A percentile compares a stretch with the other conserved stretches of the same genome.
These are phyloP conservation scores for Strobilomyces dryophilus DNA, from an alignment of 768 basidiomycete genomes.

Conservation along the genomic window DNA sequence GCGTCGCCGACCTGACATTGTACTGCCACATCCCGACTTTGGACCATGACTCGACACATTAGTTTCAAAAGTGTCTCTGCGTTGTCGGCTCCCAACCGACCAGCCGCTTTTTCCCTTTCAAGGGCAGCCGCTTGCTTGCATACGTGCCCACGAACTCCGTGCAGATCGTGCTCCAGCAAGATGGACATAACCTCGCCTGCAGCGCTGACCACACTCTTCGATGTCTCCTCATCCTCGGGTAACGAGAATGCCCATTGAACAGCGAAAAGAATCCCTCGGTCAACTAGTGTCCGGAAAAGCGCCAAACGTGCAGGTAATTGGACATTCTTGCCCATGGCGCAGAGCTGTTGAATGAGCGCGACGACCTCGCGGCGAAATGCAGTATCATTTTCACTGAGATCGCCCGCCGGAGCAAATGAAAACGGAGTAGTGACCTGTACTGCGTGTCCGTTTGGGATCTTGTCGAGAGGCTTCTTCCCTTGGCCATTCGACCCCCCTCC, in stretches of 20 bases:
- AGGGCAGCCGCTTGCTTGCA: conserved; percentile 76
- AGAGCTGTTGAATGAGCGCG: conserved; percentile 85
- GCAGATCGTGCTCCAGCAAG: conserved; percentile 87
- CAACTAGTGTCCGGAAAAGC: conserved; percentile 83
- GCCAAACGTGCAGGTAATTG: conserved; percentile 82
- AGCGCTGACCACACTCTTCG: conserved; percentile 65
- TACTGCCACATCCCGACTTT: conserved; percentile 77
- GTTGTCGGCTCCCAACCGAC: conserved; percentile 54
- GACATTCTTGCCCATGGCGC: conserved; percentile 94
- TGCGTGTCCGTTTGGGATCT: conserved; percentile 30
- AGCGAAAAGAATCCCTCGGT: conserved; percentile 85
- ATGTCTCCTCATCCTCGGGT: conserved; percentile 49
- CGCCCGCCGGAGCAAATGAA: conserved; percentile 54
- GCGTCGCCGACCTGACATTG: conserved; percentile 91
- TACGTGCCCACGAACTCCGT: conserved; percentile 80
- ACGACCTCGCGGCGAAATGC: conserved; percentile 72
- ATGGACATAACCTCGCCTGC: conserved; percentile 83
- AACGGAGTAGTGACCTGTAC: conserved; percentile 31
- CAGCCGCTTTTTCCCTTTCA: conserved; percentile 56
- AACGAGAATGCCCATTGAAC: conserved; percentile 89
- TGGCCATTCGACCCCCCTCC: conserved; percentile 25
- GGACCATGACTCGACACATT: conserved; percentile 72
- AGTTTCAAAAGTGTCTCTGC: conserved; percentile 73
- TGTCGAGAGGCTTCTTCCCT: conserved; percentile 40
- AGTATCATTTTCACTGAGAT: conserved; percentile 52